Conservation (phyloP, 1,284 basidiomycete genomes). For the Microbotryum saponariae region DNA sequence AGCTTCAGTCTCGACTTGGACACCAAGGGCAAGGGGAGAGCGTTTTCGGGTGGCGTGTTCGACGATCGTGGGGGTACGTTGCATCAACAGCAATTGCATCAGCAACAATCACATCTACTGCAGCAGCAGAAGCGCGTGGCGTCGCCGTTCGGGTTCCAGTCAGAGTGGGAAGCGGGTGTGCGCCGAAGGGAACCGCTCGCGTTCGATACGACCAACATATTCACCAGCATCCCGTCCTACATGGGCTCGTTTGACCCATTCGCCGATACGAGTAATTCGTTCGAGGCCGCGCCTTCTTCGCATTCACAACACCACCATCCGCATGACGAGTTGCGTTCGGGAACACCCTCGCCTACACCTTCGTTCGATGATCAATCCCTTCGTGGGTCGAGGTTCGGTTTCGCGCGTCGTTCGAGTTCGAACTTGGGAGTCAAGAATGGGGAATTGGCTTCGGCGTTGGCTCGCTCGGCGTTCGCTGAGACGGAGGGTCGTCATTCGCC, state of each 20-base stretch:
- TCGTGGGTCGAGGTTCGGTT: constrained; percentile 27
- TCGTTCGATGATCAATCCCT: constrained; percentile 13
- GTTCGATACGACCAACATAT: no score
- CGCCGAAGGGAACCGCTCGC: no score
- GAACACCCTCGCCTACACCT: constrained; percentile 14
- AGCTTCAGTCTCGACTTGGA: constrained; percentile 30
- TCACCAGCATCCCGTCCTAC: constrained; percentile 12
- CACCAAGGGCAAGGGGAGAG: constrained; percentile 28
- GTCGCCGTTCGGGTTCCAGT: neutral
- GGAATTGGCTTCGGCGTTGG: constrained; percentile 12
- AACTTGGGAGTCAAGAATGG: constrained; percentile 1
- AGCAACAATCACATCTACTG: neutral
- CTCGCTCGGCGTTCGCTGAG: constrained; percentile 5
- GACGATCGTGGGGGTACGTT: neutral
- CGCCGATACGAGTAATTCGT: constrained; percentile 12
- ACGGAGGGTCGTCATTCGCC: constrained; percentile 6
- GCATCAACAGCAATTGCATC: neutral
- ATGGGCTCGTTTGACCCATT: constrained; percentile 31
- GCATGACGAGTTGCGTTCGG: constrained; percentile 6
- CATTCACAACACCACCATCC: neutral
- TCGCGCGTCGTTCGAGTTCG: constrained; percentile 16
- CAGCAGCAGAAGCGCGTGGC: neutral
- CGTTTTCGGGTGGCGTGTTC: neutral
- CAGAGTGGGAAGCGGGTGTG: neutral
- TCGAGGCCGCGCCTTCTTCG: constrained; percentile 10